These are phyloP conservation scores for Nidularia sp. DNA, from an alignment of 768 basidiomycete species.

Conservation along the genomic window DNA sequence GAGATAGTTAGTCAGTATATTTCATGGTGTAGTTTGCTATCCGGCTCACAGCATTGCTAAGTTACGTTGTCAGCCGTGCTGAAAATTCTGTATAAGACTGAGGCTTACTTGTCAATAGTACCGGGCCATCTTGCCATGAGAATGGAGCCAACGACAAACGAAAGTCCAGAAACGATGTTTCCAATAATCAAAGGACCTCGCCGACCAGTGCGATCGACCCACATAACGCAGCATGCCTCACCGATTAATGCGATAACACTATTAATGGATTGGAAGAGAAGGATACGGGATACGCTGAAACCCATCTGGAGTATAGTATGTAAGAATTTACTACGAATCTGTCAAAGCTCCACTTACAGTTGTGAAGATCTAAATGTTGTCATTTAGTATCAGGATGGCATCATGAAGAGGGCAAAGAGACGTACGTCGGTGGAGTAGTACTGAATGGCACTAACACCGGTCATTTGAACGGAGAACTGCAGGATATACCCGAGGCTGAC, in stretches of 20 bases:
- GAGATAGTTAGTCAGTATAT: no score
- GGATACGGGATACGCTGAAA: conserved; percentile 36
- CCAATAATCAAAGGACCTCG: conserved; percentile 36
- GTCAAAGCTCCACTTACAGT: conserved; percentile 6
- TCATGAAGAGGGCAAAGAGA: neutral
- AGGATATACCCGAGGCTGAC: conserved; percentile 41
- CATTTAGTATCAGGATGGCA: neutral
- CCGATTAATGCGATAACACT: conserved; percentile 50
- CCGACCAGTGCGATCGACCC: conserved; percentile 37
- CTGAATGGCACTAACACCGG: conserved; percentile 37
- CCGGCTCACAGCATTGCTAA: conserved; percentile 29
- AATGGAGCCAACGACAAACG: conserved; percentile 38
- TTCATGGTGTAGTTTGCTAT: no score
- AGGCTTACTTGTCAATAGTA: conserved; percentile 34
- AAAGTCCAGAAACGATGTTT: conserved; percentile 34
- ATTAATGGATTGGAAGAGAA: conserved; percentile 52
- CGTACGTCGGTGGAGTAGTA: conserved; percentile 44
- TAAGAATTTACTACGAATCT: no score
- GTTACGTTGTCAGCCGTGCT: neutral
- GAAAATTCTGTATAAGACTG: neutral
- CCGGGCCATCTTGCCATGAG: conserved; percentile 41
- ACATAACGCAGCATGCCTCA: conserved; percentile 42
- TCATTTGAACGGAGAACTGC: conserved; percentile 60
- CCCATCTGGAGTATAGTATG: conserved; percentile 23
- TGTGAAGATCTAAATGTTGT: conserved; percentile 24